phyloP scores from a whole-genome alignment of 345 rosid genomes.

The Arabidopsis thaliana region DNA sequence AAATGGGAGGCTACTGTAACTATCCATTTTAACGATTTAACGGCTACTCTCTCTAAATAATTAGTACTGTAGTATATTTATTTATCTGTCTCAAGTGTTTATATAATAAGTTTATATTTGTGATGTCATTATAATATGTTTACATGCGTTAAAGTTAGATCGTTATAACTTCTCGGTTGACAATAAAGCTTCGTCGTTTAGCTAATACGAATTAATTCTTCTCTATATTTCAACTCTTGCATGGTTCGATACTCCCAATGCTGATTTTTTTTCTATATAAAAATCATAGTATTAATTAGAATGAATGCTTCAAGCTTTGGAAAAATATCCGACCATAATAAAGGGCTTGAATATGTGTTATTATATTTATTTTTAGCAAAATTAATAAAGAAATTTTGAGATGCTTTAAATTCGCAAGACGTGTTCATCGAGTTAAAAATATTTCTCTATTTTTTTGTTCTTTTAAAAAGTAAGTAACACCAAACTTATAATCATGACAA shows the following conservation, averaged over 20 bases:
- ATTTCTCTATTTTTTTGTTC: neutral
- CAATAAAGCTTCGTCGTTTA: constrained; percentile 14
- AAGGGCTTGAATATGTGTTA: neutral
- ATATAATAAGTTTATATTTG: neutral
- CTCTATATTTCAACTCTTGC: constrained; percentile 15
- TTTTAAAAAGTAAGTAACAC: constrained; percentile 23
- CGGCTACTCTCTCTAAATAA: neutral
- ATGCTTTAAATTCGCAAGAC: constrained; percentile 5
- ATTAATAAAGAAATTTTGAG: neutral
- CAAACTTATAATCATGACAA: constrained; percentile 32
- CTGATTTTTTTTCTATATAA: too few species aligned
- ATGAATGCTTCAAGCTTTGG: neutral
- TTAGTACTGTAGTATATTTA: neutral
- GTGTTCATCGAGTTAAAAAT: neutral
- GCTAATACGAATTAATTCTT: neutral
- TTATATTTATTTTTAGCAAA: neutral
- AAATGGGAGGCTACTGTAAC: neutral
- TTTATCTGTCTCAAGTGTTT: neutral
- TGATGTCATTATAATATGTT: neutral
- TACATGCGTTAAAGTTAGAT: neutral
- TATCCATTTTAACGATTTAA: constrained; percentile 7
- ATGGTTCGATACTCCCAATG: constrained; percentile 17
- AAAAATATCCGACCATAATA: constrained; percentile 2
- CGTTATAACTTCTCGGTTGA: neutral
- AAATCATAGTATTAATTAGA: neutral